phyloP scores from a whole-genome alignment of 2,329 filamentous ascomycete species.

The Fusarium concolor region DNA sequence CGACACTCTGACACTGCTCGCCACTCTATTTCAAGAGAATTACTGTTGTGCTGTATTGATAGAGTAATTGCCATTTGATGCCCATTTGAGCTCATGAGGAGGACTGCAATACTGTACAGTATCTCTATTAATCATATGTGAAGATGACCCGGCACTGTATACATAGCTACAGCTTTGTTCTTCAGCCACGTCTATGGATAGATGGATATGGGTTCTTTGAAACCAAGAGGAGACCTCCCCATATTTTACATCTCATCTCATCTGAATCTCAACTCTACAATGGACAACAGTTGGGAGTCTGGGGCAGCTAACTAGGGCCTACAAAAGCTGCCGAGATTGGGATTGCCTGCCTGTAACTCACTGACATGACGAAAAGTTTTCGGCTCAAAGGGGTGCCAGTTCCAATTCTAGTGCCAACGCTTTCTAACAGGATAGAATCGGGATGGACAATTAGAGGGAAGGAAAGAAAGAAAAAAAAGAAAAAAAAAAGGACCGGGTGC shows the following conservation, averaged over 20 bases:
- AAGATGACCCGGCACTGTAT: conserved; percentile 27
- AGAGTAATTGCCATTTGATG: neutral
- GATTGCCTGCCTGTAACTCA: conserved; percentile 23
- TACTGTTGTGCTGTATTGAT: neutral
- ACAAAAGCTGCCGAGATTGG: conserved; percentile 31
- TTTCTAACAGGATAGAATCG: conserved; percentile 38
- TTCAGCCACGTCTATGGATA: conserved; percentile 14
- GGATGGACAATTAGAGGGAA: too few relatives aligned
- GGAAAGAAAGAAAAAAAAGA: neutral
- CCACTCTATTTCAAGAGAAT: neutral
- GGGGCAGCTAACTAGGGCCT: conserved; percentile 30
- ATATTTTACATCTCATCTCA: conserved; percentile 29
- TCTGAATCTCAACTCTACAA: conserved; percentile 11
- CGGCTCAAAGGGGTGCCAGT: conserved; percentile 38
- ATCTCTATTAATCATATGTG: conserved; percentile 13
- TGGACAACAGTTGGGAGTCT: conserved; percentile 15
- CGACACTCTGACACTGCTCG: neutral
- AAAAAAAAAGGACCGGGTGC: conserved; percentile 30
- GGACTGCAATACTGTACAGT: neutral
- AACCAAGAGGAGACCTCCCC: conserved; percentile 19
- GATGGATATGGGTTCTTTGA: neutral
- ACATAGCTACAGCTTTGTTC: conserved; percentile 14
- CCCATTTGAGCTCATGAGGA: conserved; percentile 11
- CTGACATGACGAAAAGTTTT: conserved; percentile 42
- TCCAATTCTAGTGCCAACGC: neutral